phyloP scores from a whole-genome alignment of 371 early-diverging fungal species.

The Thermomucor indicae-seudaticae region DNA sequence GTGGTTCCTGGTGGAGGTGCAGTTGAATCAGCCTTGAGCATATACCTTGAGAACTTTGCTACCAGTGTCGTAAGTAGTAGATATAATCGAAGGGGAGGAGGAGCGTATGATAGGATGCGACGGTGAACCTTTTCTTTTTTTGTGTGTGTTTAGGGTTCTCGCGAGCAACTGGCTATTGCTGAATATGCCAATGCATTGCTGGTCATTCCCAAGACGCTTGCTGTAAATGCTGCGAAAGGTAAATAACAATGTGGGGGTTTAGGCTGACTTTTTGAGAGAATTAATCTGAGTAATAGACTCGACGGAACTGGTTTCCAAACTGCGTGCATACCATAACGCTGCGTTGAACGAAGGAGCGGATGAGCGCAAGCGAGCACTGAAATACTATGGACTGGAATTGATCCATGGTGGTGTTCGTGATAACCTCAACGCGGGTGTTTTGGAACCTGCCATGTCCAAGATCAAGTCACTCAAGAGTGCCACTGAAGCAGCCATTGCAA shows the following conservation, averaged over 20 bases:
- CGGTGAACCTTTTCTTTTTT: too few relatives aligned
- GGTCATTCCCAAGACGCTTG: slow-evolving; percentile 97
- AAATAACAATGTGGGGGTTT: too few relatives aligned
- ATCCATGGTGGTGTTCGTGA: slow-evolving; percentile 93
- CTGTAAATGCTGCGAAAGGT: slow-evolving; percentile 99
- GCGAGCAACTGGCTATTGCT: slow-evolving; percentile 97
- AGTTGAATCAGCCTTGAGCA: slow-evolving; percentile 96
- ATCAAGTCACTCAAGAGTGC: slow-evolving; percentile 98
- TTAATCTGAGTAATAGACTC: slow-evolving; percentile 67
- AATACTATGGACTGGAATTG: slow-evolving; percentile 94
- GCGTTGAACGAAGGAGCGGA: slow-evolving; percentile 66
- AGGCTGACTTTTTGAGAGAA: background rate
- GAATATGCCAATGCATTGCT: slow-evolving; percentile 98
- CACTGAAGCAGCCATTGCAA: slow-evolving; percentile 99
- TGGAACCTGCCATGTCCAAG: slow-evolving; percentile 99
- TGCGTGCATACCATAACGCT: slow-evolving; percentile 93
- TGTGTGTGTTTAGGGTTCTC: slow-evolving; percentile 65
- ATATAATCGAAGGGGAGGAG: too few relatives aligned
- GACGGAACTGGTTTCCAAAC: slow-evolving; percentile 93
- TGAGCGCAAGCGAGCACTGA: slow-evolving; percentile 72
- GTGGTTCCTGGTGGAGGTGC: slow-evolving; percentile 99
- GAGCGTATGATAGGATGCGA: too few relatives aligned
- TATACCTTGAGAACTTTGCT: slow-evolving; percentile 98
- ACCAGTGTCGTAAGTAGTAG: slow-evolving; percentile 69
- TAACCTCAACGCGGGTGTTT: slow-evolving; percentile 95